Evolutionary conservation across 257 asterid species (phyloP).

Genomic region (Przewalskia tangutica): DNA sequence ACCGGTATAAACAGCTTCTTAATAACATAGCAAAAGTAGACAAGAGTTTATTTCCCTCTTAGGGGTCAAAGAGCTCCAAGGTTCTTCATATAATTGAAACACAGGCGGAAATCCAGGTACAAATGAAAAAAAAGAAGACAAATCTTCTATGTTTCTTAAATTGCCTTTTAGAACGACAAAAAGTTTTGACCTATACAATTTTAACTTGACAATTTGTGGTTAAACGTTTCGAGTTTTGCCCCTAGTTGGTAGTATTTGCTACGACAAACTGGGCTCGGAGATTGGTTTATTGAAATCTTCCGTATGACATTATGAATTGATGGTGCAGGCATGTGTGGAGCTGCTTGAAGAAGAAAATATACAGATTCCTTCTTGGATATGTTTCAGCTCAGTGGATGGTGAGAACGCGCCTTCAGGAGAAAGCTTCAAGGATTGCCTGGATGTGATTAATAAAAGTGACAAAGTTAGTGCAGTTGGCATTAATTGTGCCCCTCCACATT

Average conservation of each 20-base stretch:
- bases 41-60: neutral
- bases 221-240: neutral
- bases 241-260: neutral
- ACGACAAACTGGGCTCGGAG: neutral
- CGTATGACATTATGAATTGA: neutral
- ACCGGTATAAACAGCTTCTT: neutral
- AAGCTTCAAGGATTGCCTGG: conserved; percentile 53
- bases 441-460: conserved; percentile 39
- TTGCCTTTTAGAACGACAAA: neutral
- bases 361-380: conserved; percentile 72
- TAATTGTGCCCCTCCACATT: conserved; percentile 83
- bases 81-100: neutral
- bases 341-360: conserved; percentile 64
- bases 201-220: neutral
- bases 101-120: neutral
- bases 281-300: neutral
- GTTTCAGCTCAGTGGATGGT: conserved; percentile 76
- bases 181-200: neutral
- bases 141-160: neutral
- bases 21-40: neutral
- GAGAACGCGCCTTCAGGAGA: conserved; percentile 77
- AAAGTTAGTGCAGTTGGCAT: conserved; percentile 59
- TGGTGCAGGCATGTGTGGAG: conserved; percentile 57
- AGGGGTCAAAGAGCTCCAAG: neutral
- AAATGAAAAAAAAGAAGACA: neutral